Evolutionary conservation across 768 basidiomycete genomes (phyloP).

Genomic region (Boletus insuetus): DNA sequence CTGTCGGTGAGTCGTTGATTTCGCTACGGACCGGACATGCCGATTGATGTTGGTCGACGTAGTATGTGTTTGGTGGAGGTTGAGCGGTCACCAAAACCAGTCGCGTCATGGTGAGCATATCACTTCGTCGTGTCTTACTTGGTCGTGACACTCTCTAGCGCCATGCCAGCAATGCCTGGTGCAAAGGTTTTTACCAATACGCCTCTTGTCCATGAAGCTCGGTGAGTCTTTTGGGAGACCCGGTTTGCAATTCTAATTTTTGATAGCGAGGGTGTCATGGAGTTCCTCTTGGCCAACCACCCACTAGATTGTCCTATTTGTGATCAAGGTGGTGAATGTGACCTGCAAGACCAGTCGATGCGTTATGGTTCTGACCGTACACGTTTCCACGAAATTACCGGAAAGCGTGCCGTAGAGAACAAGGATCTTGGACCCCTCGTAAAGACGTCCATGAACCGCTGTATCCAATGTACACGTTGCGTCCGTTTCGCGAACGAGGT

Average conservation of each 20-base stretch:
- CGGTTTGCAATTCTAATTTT: slow-evolving; percentile 7
- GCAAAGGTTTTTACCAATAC: slow-evolving; percentile 92
- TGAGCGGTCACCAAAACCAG: slow-evolving; percentile 90
- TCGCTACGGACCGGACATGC: slow-evolving; percentile 1
- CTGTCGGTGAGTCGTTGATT: slow-evolving; percentile 65
- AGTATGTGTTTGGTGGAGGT: slow-evolving; percentile 99
- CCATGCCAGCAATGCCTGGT: slow-evolving; percentile 97
- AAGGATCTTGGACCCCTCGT: slow-evolving; percentile 97
- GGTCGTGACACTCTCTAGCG: slow-evolving; percentile 43
- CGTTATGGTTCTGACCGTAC: slow-evolving; percentile 97
- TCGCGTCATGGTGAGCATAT: slow-evolving; percentile 80
- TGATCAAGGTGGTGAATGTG: slow-evolving; percentile 98
- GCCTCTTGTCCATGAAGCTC: slow-evolving; percentile 84
- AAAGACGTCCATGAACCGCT: slow-evolving; percentile 98
- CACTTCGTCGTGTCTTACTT: background rate
- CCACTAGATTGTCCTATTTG: slow-evolving; percentile 98
- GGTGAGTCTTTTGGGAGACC: slow-evolving; percentile 40
- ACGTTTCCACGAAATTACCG: slow-evolving; percentile 96
- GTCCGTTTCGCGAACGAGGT: slow-evolving; percentile 99
- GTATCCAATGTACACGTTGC: slow-evolving; percentile 99
- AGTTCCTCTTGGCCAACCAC: slow-evolving; percentile 96
- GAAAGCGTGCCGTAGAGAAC: slow-evolving; percentile 97
- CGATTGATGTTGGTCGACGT: slow-evolving; percentile 4
- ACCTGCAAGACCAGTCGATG: slow-evolving; percentile 99
- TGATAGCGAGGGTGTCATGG: slow-evolving; percentile 94